Evolutionary conservation across 257 asterid species (phyloP).

Genomic region (Cinchona pubescens): DNA sequence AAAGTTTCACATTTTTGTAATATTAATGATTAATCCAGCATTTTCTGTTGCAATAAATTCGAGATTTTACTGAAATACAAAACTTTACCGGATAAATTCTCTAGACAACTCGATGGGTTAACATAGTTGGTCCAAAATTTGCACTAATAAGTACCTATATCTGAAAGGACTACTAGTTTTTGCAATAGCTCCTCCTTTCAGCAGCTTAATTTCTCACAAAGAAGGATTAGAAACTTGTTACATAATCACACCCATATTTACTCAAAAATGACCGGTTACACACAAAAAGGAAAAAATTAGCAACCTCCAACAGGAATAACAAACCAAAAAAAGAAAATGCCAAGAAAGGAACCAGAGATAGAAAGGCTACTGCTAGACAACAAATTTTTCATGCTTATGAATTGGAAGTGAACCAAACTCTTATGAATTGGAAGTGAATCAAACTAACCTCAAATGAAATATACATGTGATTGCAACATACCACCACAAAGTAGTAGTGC

Average conservation of each 20-base stretch:
- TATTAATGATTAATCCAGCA: background rate
- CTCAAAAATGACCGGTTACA: background rate
- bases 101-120: background rate
- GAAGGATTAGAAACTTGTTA: background rate
- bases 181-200: background rate
- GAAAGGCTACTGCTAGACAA: background rate
- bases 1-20: background rate
- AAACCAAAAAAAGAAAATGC: background rate
- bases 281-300: background rate
- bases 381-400: background rate
- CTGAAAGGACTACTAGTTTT: background rate
- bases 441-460: conserved; percentile 28
- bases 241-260: no score
- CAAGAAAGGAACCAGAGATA: no score
- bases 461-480: conserved; percentile 15
- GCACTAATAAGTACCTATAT: background rate
- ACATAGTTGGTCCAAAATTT: background rate
- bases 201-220: background rate
- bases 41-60: background rate
- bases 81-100: background rate
- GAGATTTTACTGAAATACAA: background rate
- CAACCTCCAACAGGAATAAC: background rate
- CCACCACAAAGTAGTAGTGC: background rate
- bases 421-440: no score
- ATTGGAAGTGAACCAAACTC: background rate